phyloP scores from a whole-genome alignment of 192 early-diverging fungal genomes.

The Entomortierella parvispora region DNA sequence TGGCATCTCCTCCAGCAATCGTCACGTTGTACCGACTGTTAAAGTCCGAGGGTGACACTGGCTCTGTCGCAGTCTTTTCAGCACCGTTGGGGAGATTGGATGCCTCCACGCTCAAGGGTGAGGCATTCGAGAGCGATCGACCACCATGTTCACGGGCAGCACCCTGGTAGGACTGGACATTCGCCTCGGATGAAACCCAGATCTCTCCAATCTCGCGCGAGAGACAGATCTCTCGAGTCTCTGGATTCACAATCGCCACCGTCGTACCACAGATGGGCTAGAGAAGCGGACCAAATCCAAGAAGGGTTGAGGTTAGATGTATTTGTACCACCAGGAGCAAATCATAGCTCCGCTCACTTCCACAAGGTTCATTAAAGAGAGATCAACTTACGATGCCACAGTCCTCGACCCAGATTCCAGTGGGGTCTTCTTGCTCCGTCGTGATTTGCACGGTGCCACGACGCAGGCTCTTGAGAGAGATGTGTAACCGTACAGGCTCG shows the following conservation, averaged over 20 bases:
- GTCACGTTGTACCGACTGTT: constrained; percentile 56
- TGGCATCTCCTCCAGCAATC: constrained; percentile 67
- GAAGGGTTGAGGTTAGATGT: no score
- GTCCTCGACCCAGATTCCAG: constrained; percentile 70
- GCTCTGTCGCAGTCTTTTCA: constrained; percentile 10
- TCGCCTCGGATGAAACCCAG: constrained; percentile 79
- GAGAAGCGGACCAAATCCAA: neutral
- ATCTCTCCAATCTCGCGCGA: constrained; percentile 85
- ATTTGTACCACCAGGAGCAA: no score
- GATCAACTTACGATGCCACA: constrained; percentile 67
- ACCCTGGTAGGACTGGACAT: constrained; percentile 59
- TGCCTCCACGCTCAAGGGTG: constrained; percentile 34
- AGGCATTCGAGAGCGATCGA: constrained; percentile 35
- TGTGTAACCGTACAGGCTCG: constrained; percentile 70
- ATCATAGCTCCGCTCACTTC: no score
- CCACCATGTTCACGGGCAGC: constrained; percentile 44
- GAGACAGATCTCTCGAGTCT: constrained; percentile 72
- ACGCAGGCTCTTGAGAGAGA: constrained; percentile 74
- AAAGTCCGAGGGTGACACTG: constrained; percentile 36
- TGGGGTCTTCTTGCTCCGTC: constrained; percentile 60
- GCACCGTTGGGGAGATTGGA: constrained; percentile 13
- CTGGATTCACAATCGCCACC: constrained; percentile 86
- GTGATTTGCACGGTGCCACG: constrained; percentile 71
- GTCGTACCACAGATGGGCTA: constrained; percentile 66
- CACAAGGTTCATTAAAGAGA: no score